A percentile compares a stretch with the other conserved stretches of the same genome.
Conservation (phyloP, 2,329 filamentous ascomycete species). For the Camillea tinctor region DNA sequence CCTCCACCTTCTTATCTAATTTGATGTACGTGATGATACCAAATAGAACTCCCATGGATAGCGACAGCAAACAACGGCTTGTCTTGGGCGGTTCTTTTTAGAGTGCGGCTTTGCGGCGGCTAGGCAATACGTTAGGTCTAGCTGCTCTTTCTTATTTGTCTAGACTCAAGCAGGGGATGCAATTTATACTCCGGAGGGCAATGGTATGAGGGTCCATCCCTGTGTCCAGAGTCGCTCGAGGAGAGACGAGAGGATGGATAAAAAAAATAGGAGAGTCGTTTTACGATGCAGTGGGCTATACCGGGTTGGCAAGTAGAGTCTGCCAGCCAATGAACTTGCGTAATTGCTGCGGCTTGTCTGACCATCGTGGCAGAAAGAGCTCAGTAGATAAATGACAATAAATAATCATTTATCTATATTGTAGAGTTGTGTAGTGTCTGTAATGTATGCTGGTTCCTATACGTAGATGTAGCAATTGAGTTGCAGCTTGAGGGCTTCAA, state of each 20-base stretch:
- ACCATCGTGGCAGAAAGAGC: not conserved
- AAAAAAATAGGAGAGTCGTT: not conserved
- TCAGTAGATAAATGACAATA: not conserved
- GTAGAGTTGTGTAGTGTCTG: too few relatives aligned
- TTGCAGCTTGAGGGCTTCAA: too few relatives aligned
- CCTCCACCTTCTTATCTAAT: conserved; percentile 15
- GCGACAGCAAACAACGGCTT: not conserved
- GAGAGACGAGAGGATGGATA: not conserved
- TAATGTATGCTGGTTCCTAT: too few relatives aligned
- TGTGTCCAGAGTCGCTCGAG: not conserved
- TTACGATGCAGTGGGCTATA: not conserved
- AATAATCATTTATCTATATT: not conserved
- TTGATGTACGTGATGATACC: conserved; percentile 21
- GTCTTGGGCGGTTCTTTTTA: not conserved
- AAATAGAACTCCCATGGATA: not conserved
- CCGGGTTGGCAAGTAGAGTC: not conserved
- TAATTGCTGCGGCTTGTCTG: not conserved
- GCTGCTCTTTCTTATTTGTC: conserved; percentile 1
- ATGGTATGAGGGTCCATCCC: not conserved
- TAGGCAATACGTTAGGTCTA: not conserved
- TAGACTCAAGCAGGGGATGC: conserved; percentile 7
- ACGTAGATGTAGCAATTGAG: too few relatives aligned
- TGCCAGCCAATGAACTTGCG: not conserved
- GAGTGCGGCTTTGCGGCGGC: not conserved
- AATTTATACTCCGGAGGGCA: not conserved